phyloP scores from a whole-genome alignment of 2,329 filamentous ascomycete species.

The Scedosporium boydii region DNA sequence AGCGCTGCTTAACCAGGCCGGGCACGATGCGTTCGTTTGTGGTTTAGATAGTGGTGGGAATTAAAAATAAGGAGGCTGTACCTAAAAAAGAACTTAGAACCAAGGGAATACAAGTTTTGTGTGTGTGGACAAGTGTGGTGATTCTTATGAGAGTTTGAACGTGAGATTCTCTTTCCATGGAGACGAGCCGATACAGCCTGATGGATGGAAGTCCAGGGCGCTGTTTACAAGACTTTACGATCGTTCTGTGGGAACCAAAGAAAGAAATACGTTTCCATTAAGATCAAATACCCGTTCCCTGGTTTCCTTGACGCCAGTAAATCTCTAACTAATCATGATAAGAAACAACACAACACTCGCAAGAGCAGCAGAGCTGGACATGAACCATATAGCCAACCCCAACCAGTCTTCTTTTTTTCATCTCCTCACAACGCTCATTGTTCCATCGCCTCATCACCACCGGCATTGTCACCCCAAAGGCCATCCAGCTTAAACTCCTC shows the following conservation, averaged over 20 bases:
- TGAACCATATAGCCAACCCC: neutral
- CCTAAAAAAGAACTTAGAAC: no score
- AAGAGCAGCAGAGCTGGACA: neutral
- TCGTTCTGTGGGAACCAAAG: neutral
- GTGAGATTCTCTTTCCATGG: no score
- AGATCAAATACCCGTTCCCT: neutral
- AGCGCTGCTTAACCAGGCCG: neutral
- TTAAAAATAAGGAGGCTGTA: no score
- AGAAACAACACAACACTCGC: neutral
- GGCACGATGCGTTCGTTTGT: no score
- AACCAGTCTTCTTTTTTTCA: neutral
- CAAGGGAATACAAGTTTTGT: no score
- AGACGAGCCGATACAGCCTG: no score
- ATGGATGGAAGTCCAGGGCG: no score
- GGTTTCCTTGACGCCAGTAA: neutral
- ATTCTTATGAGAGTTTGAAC: no score
- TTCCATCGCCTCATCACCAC: conserved; percentile 39
- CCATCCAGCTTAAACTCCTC: conserved; percentile 93
- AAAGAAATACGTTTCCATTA: neutral
- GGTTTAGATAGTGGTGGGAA: neutral
- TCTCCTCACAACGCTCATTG: conserved; percentile 20
- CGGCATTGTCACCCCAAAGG: conserved; percentile 63
- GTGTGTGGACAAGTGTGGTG: no score
- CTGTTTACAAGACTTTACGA: no score
- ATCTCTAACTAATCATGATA: neutral